Base-by-base conservation (phyloP, 2,329 filamentous ascomycete species). In the Lithohypha guttulata region DNA sequence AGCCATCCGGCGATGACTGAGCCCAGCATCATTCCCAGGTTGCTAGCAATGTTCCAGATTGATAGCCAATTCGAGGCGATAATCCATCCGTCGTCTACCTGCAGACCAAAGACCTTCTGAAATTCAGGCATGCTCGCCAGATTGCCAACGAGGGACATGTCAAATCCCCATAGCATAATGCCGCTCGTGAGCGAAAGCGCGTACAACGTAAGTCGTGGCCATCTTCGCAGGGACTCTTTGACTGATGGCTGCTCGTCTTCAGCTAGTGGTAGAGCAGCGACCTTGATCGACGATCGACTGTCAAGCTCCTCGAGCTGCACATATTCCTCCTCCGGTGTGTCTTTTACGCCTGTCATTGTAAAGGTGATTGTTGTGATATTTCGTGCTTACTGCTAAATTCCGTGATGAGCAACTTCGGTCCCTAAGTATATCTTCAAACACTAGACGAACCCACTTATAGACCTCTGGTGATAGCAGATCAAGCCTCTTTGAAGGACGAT, bases 61-160 rank as follows among this genome's bases (percentile, higher is more conserved):
- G 62, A 59, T 6, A 68, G 53, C 65, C 65, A 68, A 14, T 59
- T 50, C 1, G 62, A 62, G 0, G 65, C 64, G 14, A 64, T 57
- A 26, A 60, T 65, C 27, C 55, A 55, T 20, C 50, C 39, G n/a
- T 47, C 50, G 9, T 56, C 13, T 29, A 9, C 11, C 19, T 27
- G 22, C 17, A 11, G 9, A n/a, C 9, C 4, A 4, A 10, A 11
- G 23, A 40, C 47, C 43, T 42, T 52, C 18, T 55, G 53, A 15
- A 55, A 55, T 10, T 44, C 51, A 13, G 52, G 53, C 43, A 55
- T 53, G 3, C 52, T 50, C 14, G 53, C 46, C 8, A 55, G 44
- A 25, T 57, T 48, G 5, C 56, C 53, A 36, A 59, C 56, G 6
- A 58, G 49, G 6, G 50, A 48, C n/a, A 55, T 51, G 20, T 58